These are phyloP conservation scores for Magnolia kwangsiensis DNA, from an alignment of 164 flowering plant species.

Conservation along the genomic window DNA sequence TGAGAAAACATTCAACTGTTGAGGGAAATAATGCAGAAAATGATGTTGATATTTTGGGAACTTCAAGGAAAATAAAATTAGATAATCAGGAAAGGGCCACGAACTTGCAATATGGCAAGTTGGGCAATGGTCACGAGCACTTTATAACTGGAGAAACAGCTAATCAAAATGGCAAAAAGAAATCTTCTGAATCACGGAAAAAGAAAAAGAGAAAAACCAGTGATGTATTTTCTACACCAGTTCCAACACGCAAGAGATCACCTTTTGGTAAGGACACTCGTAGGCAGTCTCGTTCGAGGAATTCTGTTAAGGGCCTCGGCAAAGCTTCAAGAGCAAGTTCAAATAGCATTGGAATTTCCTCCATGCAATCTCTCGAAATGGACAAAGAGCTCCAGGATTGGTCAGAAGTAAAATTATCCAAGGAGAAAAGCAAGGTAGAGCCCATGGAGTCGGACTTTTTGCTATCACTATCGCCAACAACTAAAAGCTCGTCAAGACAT, in stretches of 20 bases:
- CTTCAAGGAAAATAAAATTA: constrained; percentile 82
- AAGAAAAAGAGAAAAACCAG: constrained; percentile 42
- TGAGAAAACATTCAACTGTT: constrained; percentile 36
- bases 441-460: constrained; percentile 34
- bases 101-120: constrained; percentile 47
- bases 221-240: constrained; percentile 32
- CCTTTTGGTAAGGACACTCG: constrained; percentile 34
- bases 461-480: constrained; percentile 34
- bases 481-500: constrained; percentile 32
- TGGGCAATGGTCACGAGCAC: constrained; percentile 37
- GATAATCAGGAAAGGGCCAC: constrained; percentile 38
- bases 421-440: constrained; percentile 10
- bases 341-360: constrained; percentile 9
- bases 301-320: constrained; percentile 21
- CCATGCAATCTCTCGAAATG: constrained; percentile 19
- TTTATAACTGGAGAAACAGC: constrained; percentile 25
- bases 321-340: constrained; percentile 24
- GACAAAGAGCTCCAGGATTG: constrained; percentile 27
- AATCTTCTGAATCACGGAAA: constrained; percentile 24
- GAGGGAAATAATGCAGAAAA: constrained; percentile 35
- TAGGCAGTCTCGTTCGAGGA: constrained; percentile 29
- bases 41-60: constrained; percentile 70
- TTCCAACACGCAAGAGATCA: constrained; percentile 60
- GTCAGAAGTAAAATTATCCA: constrained; percentile 20
- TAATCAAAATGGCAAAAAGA: constrained; percentile 17